Percentiles rank a stretch among this genome's conserved stretches.
Evolutionary conservation across 73 alveolate genomes (phyloP).

Genomic region (Paramecium biaurelia): DNA sequence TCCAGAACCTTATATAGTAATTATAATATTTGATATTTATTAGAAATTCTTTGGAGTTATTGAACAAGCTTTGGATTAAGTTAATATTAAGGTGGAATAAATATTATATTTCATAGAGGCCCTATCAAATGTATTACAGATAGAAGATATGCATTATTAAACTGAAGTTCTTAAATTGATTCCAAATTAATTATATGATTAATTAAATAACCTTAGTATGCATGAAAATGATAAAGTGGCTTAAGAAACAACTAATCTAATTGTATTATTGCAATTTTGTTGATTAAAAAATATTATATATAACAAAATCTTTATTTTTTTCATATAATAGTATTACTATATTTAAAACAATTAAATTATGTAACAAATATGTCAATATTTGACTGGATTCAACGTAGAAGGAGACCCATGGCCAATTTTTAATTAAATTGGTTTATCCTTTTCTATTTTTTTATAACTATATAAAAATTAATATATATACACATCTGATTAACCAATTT

Average conservation of each 20-base stretch:
- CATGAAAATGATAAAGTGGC: not conserved
- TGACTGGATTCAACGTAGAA: constrained; percentile 59
- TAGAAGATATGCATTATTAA: not conserved
- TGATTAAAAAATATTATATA: not conserved
- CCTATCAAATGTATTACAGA: not conserved
- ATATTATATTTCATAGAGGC: not conserved
- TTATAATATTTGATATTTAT: not conserved
- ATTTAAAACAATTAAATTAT: not conserved
- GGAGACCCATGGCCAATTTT: constrained; percentile 66
- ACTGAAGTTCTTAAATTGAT: not conserved
- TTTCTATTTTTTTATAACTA: constrained; percentile 54
- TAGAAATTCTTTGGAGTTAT: not conserved
- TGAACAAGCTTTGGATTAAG: not conserved
- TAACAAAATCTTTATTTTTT: not conserved
- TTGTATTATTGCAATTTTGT: not conserved
- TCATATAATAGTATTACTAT: not conserved
- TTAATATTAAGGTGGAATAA: not conserved
- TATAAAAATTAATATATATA: not conserved
- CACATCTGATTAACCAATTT: constrained; percentile 63
- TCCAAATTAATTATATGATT: not conserved
- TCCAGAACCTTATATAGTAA: not conserved
- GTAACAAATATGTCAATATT: constrained; percentile 43
- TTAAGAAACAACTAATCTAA: not conserved
- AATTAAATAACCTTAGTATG: not conserved
- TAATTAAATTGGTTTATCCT: constrained; percentile 51